Evolutionary conservation across 768 basidiomycete species (phyloP), one percentile per base, ranked within the genome.

Genomic region (Lenzites betulinus): DNA sequence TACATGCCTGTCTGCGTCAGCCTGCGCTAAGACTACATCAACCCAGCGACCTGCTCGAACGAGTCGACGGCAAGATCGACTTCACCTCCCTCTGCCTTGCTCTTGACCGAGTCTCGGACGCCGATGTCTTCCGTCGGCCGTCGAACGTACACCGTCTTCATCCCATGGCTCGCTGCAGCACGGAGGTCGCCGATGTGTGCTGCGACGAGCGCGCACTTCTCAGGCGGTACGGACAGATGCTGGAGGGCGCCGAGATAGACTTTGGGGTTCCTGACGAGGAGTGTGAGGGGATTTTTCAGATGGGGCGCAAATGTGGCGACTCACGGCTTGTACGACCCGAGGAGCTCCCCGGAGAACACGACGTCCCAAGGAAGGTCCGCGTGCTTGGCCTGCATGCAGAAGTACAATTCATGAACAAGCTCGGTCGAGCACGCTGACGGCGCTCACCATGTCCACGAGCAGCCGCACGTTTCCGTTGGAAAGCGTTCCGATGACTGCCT

Each of bases 391-490:
- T 88, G 30, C 30, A 33, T 33, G 4, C 11, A 11, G 30, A 33
- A 11, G 11, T 11, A 11, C 30, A 33, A 11, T 33, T 11, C 30
- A 11, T 33, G 30, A 33, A 33, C 30, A 33, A 33, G 11, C 4
- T 5, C 4, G 30, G 30, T 33, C 6, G 30, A 33, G 30, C 30
- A 33, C 11, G 30, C 30, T 33, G 30, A 33, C 30, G 42, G n/a
- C 13, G 13, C 54, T 43, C 60, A 84, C 87, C 83, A 88, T 80
- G 66, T 89, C 85, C 0, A 85, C 71, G 2, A 89, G 75, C 6
- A 88, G 73, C 18, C 82, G 75, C 41, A 87, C 75, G 65, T 84
- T 89, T 9, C 86, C 88, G 60, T 89, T 89, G 0, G 87, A 88
- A 0, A 89, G 72, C 3, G 82, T 77, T 1, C 77, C 77, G 12